Conservation (phyloP, 768 basidiomycete genomes). For the Candolleomyces efflorescens region DNA sequence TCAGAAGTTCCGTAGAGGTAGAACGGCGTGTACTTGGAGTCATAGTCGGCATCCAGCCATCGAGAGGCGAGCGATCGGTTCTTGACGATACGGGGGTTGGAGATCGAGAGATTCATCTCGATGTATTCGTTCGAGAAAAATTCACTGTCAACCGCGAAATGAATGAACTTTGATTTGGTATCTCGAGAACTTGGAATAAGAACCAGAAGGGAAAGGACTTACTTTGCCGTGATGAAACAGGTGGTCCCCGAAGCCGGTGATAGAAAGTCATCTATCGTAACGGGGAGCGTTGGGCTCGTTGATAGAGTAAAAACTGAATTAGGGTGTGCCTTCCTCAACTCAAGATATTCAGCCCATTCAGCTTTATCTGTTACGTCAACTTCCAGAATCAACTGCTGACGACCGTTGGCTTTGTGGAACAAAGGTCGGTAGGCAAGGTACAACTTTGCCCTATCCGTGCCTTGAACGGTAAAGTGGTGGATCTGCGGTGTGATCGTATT, state of each 20-base stretch:
- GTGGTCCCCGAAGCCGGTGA: neutral
- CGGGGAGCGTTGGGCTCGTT: neutral
- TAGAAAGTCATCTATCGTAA: slow-evolving; percentile 6
- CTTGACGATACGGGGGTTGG: slow-evolving; percentile 26
- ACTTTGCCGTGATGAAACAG: slow-evolving; percentile 3
- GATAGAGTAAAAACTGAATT: slow-evolving; percentile 15
- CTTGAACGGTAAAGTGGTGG: slow-evolving; percentile 35
- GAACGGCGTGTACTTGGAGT: slow-evolving; percentile 31
- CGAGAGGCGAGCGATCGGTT: slow-evolving; percentile 23
- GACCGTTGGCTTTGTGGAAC: slow-evolving; percentile 32
- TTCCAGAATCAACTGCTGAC: slow-evolving; percentile 34
- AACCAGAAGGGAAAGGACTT: neutral
- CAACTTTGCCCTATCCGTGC: slow-evolving; percentile 20
- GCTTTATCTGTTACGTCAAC: slow-evolving; percentile 19
- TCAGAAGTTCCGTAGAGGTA: slow-evolving; percentile 32
- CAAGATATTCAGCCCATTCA: slow-evolving; percentile 11
- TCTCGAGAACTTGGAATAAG: neutral
- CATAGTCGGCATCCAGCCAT: slow-evolving; percentile 23
- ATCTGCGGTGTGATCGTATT: slow-evolving; percentile 27
- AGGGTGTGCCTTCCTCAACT: slow-evolving; percentile 14
- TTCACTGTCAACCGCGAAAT: neutral
- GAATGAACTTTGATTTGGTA: no score
- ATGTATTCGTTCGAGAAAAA: slow-evolving; percentile 4
- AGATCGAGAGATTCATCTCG: slow-evolving; percentile 14
- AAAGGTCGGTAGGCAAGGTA: slow-evolving; percentile 30